Conservation (phyloP, 1,139 yeast species). For the Taphrina deformans region DNA sequence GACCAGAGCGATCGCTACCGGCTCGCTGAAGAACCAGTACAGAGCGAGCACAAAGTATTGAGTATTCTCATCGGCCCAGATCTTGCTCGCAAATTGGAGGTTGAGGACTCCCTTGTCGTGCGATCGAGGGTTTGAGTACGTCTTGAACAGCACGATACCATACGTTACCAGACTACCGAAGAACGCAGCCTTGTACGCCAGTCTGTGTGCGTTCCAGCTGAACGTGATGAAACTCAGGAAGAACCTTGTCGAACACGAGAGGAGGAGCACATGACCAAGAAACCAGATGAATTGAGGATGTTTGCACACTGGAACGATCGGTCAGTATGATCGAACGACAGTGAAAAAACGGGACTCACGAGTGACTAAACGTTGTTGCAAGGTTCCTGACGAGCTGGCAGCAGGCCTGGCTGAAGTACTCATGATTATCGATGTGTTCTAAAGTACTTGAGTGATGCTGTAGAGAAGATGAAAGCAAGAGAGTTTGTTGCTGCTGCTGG, state of each 20-base stretch:
- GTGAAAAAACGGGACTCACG: neutral
- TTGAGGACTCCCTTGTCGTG: constrained; percentile 16
- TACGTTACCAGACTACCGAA: constrained; percentile 71
- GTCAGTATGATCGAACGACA: neutral
- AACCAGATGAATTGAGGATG: constrained; percentile 41
- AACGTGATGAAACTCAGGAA: constrained; percentile 51
- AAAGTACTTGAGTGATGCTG: neutral
- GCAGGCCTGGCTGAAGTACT: constrained; percentile 1
- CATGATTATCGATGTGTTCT: neutral
- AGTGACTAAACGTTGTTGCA: constrained; percentile 11
- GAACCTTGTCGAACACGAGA: constrained; percentile 58
- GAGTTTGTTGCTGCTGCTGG: neutral
- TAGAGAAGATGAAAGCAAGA: too few species aligned
- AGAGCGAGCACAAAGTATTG: constrained; percentile 63
- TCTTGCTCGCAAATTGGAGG: constrained; percentile 38
- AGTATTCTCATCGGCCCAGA: constrained; percentile 62
- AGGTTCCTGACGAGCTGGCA: neutral
- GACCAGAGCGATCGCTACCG: constrained; percentile 56
- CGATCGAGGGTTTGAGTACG: constrained; percentile 38
- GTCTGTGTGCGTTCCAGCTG: constrained; percentile 45
- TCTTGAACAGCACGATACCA: constrained; percentile 71
- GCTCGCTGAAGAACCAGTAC: constrained; percentile 55
- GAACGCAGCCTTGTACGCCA: constrained; percentile 63
- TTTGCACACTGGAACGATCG: constrained; percentile 6
- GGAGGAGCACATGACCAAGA: constrained; percentile 67